Conservation (phyloP, 305 asterid species). For the Plantago lanceolata region DNA sequence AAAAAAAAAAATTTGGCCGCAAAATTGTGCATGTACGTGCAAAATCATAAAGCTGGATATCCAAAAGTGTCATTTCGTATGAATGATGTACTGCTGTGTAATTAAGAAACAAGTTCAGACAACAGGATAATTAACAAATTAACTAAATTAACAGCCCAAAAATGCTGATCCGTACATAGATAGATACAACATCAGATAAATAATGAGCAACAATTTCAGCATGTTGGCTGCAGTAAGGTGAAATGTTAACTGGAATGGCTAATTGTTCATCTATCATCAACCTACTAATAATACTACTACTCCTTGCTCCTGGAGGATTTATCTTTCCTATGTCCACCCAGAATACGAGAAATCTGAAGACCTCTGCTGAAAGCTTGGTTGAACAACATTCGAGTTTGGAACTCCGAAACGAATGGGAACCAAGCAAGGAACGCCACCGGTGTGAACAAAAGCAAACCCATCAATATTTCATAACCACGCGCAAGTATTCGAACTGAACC, state of each 20-base stretch:
- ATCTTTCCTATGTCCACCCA: conserved; percentile 86
- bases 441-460: conserved; percentile 82
- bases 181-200: conserved; percentile 16
- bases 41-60: too few species aligned
- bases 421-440: conserved; percentile 87
- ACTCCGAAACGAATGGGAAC: conserved; percentile 88
- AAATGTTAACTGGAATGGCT: neutral
- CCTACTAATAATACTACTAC: conserved; percentile 32
- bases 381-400: conserved; percentile 87
- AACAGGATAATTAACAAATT: too few species aligned
- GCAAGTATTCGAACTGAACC: conserved; percentile 77
- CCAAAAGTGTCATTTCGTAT: too few species aligned
- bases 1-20: too few species aligned
- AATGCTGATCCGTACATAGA: conserved; percentile 11
- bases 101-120: too few species aligned
- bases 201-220: neutral
- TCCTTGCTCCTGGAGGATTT: conserved; percentile 72
- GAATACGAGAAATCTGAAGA: conserved; percentile 90
- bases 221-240: conserved; percentile 1
- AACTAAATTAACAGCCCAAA: conserved; percentile 8
- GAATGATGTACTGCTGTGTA: too few species aligned
- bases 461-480: conserved; percentile 76
- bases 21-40: too few species aligned
- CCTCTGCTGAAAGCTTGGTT: conserved; percentile 97
- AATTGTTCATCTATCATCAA: neutral